Base-by-base conservation (phyloP, 345 rosid genomes). In the Bruguiera gymnorhiza region DNA sequence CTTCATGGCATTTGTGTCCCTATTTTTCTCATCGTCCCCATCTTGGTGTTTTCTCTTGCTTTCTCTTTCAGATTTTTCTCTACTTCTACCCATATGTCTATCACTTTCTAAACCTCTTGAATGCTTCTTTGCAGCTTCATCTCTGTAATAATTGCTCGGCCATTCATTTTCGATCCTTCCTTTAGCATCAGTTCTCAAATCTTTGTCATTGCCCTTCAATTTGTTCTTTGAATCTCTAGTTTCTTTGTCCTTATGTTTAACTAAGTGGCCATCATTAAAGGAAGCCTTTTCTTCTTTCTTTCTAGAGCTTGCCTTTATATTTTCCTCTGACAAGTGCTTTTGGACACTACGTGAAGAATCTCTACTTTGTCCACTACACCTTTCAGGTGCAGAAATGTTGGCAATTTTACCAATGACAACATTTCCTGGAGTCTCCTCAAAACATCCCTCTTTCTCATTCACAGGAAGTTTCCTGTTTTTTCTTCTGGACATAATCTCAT, bases 401-500 rank as follows among this genome's bases (percentile, higher is more conserved):
- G 81, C 76, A 71, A 48, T 72, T 69, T 81, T 78, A 62, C 71
- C 83, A 76, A 62, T 53, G 63, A 69, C 51, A 23, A 56, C 55
- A 60, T 63, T 75, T 59, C 73, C 79, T 2, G 68, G 52, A 51
- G 63, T 46, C 20, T 69, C 77, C 66, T 62, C 84, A 21, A 26
- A 62, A 62, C 43, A 54, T 66, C 70, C 74, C 52, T 61, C 82
- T 70, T 81, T 70, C 50, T 76, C 79, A 78, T 31, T 71, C 62
- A 79, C 87, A 79, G 76, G 70, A 31, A 81, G 64, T 52, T 70
- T 84, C 81, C 76, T 88, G 75, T 57, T 79, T 76, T 82, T 84
- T 81, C 97, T 89, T 67, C 77, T 87, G 20, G 66, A 68, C 92
- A 89, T 85, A 74, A 95, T 89, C 81, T 88, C 97, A 64, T 88